Conservation (phyloP, 805 yeast genomes). For the Priceomyces medius region DNA sequence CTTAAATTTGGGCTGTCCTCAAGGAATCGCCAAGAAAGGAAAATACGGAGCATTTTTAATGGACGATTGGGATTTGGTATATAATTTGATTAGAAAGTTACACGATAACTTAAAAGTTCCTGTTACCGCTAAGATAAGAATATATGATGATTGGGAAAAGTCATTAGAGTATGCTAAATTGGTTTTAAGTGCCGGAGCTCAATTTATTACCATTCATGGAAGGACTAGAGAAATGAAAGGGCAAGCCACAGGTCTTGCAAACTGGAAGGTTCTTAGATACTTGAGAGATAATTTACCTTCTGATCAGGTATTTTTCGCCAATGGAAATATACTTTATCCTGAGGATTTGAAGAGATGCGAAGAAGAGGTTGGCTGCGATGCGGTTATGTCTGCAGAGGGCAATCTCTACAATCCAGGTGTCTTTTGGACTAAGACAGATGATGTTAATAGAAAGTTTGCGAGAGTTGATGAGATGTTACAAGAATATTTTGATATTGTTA, state of each 20-base stretch:
- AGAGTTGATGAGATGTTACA: constrained; percentile 80
- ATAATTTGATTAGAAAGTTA: constrained; percentile 65
- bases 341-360: constrained; percentile 75
- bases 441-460: constrained; percentile 69
- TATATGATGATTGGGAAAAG: constrained; percentile 81
- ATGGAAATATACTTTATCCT: constrained; percentile 92
- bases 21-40: constrained; percentile 93
- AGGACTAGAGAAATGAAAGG: constrained; percentile 98
- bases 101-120: constrained; percentile 79
- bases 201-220: constrained; percentile 91
- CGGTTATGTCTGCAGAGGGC: constrained; percentile 97
- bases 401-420: constrained; percentile 91
- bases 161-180: constrained; percentile 82
- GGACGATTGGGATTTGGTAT: constrained; percentile 93
- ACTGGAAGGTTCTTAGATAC: constrained; percentile 78
- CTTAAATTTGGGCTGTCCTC: constrained; percentile 95
- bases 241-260: constrained; percentile 91
- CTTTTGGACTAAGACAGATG: constrained; percentile 56
- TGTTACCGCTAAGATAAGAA: constrained; percentile 93
- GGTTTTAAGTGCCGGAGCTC: constrained; percentile 93
- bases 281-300: constrained; percentile 72
- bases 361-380: constrained; percentile 69
- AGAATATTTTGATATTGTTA: constrained; percentile 86
- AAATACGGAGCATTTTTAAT: constrained; percentile 92
- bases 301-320: constrained; percentile 87